These are phyloP conservation scores for Incumbomyces delicatus DNA, from an alignment of 2,329 filamentous ascomycete species.

Conservation along the genomic window DNA sequence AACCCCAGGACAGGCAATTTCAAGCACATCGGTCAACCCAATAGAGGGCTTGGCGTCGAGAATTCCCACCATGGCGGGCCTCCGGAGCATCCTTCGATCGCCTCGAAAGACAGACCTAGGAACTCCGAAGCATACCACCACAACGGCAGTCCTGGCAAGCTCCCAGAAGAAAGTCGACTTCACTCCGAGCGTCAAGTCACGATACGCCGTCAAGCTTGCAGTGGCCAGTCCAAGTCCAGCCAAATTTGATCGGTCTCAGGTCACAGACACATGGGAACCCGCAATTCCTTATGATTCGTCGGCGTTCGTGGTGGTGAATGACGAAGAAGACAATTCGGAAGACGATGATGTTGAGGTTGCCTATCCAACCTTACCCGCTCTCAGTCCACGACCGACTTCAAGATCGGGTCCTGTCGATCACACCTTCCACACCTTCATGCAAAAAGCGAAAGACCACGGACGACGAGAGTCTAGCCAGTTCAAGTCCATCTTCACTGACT, in stretches of 20 bases:
- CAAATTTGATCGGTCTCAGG: conserved; percentile 25
- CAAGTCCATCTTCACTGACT: conserved; percentile 23
- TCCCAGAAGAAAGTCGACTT: conserved; percentile 76
- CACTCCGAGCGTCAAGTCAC: conserved; percentile 56
- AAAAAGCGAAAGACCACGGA: conserved; percentile 21
- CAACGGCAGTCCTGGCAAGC: conserved; percentile 27
- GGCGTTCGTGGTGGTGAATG: conserved; percentile 15
- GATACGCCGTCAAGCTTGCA: conserved; percentile 26
- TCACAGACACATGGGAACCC: conserved; percentile 11
- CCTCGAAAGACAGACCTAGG: conserved; percentile 32
- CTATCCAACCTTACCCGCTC: conserved; percentile 28
- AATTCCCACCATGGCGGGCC: conserved; percentile 42
- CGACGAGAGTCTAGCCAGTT: conserved; percentile 22
- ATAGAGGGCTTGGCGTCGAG: conserved; percentile 19
- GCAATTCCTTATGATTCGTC: conserved; percentile 19
- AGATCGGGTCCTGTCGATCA: conserved; percentile 13
- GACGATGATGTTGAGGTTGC: conserved; percentile 21
- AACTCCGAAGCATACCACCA: conserved; percentile 22
- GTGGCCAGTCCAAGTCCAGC: conserved; percentile 32
- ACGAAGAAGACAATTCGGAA: conserved; percentile 16
- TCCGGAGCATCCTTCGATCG: conserved; percentile 55
- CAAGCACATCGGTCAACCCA: too few relatives aligned
- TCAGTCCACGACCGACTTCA: conserved; percentile 7
- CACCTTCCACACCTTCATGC: conserved; percentile 8
- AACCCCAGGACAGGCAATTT: not conserved